Evolutionary conservation across 495 filamentous ascomycete species (phyloP), one percentile per base, ranked within the genome.

Genomic region (Cenococcum geophilum): DNA sequence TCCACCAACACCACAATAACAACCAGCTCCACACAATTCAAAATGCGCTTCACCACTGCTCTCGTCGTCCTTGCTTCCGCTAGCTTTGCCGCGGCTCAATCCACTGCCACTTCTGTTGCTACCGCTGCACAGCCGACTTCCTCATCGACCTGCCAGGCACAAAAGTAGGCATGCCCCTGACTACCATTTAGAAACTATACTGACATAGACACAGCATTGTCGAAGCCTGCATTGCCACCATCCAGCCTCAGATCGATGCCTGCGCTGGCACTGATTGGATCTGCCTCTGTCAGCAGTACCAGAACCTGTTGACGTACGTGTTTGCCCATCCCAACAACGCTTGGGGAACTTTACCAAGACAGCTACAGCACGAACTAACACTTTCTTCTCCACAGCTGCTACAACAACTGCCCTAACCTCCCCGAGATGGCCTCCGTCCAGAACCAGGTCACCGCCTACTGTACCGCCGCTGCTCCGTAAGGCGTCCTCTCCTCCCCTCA

Each of bases 211-310:
- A 34, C 53, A 70, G 68, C 66, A 72, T 73, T 58, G 68, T 73
- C 62, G 59, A 71, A n/a, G 59, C 60, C 48, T 74, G 72, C 63
- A 20, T 64, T 10, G 58, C 51, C 9, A 50, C 25, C 57, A 60
- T 58, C 48, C 55, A 64, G 45, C 47, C 20, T 5, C 63, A 69
- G 47, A 47, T 72, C 62, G 55, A 65, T 27, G 48, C 56, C 22
- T 74, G 72, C 69, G 43, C 48, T 4, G 57, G 45, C 51, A 73
- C 68, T 55, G 72, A 73, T 65, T 74, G 70, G 69, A 62, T 65
- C 49, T 74, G 72, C 66, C 49, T 73, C 3, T 74, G 72, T 66
- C 56, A 62, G 12, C 35, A 68, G 21, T 67, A 69, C 57, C 62
- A 63, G 35, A 64, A 65, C 55, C 61, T 72, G 35, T 22, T 72